A percentile compares a stretch with the other conserved stretches of the same genome.
Conservation (phyloP, 1,284 basidiomycete species). For the Irpex rosettiformis region DNA sequence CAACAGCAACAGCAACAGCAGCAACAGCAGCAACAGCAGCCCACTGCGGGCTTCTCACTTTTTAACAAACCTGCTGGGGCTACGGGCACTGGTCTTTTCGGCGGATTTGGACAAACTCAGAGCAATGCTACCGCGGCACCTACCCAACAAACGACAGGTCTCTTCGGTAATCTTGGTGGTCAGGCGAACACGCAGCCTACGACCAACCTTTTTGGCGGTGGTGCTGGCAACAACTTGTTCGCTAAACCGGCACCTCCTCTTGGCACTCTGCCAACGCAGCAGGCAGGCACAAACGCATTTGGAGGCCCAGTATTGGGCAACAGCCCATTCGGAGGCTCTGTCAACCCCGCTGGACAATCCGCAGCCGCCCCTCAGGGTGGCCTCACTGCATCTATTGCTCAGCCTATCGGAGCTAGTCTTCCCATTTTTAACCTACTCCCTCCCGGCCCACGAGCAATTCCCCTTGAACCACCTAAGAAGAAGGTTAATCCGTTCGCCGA, state of each 20-base stretch:
- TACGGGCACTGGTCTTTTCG: slow-evolving; percentile 31
- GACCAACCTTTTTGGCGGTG: slow-evolving; percentile 16
- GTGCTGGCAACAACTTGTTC: slow-evolving; percentile 36
- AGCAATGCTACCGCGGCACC: slow-evolving; percentile 8
- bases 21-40: slow-evolving; percentile 21
- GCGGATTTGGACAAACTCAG: slow-evolving; percentile 20
- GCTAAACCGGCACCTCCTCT: slow-evolving; percentile 34
- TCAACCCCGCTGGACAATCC: slow-evolving; percentile 37
- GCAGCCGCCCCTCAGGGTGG: slow-evolving; percentile 43
- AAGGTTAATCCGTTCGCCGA: slow-evolving; percentile 70
- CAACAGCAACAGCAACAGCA: slow-evolving; percentile 27
- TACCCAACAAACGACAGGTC: slow-evolving; percentile 12
- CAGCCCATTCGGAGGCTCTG: slow-evolving; percentile 31
- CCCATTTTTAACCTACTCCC: slow-evolving; percentile 75
- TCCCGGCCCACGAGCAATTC: slow-evolving; percentile 58
- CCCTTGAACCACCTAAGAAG: slow-evolving; percentile 67
- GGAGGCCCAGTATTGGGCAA: slow-evolving; percentile 46
- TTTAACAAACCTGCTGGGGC: slow-evolving; percentile 24
- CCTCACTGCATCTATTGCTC: slow-evolving; percentile 83
- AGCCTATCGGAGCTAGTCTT: slow-evolving; percentile 85
- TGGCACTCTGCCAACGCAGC: slow-evolving; percentile 25
- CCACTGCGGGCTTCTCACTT: slow-evolving; percentile 22
- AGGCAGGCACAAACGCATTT: slow-evolving; percentile 32
- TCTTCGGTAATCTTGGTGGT: slow-evolving; percentile 22
- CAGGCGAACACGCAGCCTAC: slow-evolving; percentile 16